Conservation (phyloP, 352 stramenopile genomes). For the Pythium insidiosum region DNA sequence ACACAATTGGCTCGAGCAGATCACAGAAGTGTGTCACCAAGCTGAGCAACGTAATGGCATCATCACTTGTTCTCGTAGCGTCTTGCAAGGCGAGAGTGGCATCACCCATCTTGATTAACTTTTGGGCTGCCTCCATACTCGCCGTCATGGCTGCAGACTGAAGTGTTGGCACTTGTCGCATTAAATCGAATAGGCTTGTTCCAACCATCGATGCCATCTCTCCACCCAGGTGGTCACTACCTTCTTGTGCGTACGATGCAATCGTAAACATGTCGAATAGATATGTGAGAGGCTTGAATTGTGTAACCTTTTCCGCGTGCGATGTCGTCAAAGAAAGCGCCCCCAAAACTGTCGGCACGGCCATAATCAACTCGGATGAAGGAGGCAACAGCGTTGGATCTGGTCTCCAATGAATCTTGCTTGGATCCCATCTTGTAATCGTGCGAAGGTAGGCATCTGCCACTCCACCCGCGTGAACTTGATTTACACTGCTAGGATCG, state of each 20-base stretch:
- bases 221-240: constrained; percentile 88
- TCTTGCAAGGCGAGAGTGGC: too few relatives aligned
- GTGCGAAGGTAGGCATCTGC: constrained; percentile 91
- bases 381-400: too few relatives aligned
- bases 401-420: too few relatives aligned
- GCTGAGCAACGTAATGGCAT: constrained; percentile 33
- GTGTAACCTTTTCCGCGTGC: constrained; percentile 86
- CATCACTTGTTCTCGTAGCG: too few relatives aligned
- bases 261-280: constrained; percentile 88
- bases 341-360: constrained; percentile 90
- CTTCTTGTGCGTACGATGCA: constrained; percentile 78
- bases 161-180: constrained; percentile 91
- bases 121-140: constrained; percentile 85
- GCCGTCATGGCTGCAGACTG: constrained; percentile 82
- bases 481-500: constrained; percentile 92
- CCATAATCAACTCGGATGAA: constrained; percentile 92
- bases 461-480: constrained; percentile 90
- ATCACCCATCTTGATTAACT: too few relatives aligned
- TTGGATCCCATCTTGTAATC: constrained; percentile 79
- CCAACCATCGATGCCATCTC: constrained; percentile 92
- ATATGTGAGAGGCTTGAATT: constrained; percentile 88
- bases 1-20: constrained; percentile 92
- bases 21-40: constrained; percentile 85
- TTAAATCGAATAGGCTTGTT: constrained; percentile 93
- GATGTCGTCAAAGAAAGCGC: constrained; percentile 90